Base-by-base conservation (phyloP, 345 rosid species). In the Corymbia maculata region DNA sequence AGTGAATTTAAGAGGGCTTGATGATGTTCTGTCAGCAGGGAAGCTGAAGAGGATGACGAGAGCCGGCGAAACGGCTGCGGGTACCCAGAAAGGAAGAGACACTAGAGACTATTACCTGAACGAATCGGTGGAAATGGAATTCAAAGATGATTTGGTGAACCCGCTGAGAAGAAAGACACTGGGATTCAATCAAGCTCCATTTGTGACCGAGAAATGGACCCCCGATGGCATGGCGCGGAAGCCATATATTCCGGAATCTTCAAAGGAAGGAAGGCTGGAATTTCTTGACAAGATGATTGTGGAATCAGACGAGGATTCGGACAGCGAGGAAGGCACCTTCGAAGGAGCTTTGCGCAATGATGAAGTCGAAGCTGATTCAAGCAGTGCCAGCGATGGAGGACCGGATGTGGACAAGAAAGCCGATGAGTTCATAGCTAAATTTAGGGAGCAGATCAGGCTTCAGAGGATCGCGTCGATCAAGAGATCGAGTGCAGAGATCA, bases 391-490 rank as follows among this genome's bases (percentile, higher is more conserved):
- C 51, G 94, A 93, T 22, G 96, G 89, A 87, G 95, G 93, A 49
- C 96, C 96, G 17, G 99, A 98, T 87, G 99, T 98, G 26, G 99
- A 98, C 86, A 95, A 94, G 97, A 95, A 96, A 87, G 99, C 99
- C 1, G 99, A 94, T 86, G 99, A 96, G 92, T 98, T 98, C 94
- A 98, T 98, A 89, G 97, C 99, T n/a, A 97, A 94, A 92, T 95
- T 97, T 93, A 95, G 99, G 88, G 99, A 98, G 94, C 99, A 98
- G 88, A 98, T 98, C 86, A 94, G 99, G 94, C 96, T 98, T 55
- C 99, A 98, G 86, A 95, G 99, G 91, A 98, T 96, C 44, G 98
- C 95, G 82, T 95, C 96, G 11, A 96, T 97, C 90, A 97, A 97
- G 92, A 93, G 91, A 92, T 95, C 98, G n/a, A 91, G 93, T 89